Percentiles rank a stretch among this genome's conserved stretches.
These are phyloP conservation scores for Leccinum variabile DNA, from an alignment of 1,284 basidiomycete genomes.

Conservation along the genomic window DNA sequence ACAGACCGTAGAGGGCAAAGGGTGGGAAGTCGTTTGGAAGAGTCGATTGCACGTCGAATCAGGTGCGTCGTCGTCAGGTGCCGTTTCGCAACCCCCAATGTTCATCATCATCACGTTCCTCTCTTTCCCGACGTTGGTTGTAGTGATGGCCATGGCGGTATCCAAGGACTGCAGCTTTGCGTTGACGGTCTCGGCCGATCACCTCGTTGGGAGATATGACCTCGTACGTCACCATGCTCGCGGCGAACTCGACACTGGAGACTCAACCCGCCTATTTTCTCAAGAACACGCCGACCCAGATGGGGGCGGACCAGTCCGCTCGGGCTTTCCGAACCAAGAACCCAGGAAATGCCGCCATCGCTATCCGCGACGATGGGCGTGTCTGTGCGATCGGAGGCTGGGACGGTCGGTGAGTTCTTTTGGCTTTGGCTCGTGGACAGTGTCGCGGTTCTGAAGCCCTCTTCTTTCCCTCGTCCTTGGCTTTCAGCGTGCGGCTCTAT, in stretches of 20 bases:
- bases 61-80: conserved; percentile 45
- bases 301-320: conserved; percentile 18
- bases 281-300: conserved; percentile 14
- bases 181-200: conserved; percentile 42
- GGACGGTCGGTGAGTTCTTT: conserved; percentile 74
- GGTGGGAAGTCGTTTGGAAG: conserved; percentile 74
- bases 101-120: too few relatives aligned
- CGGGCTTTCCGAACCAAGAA: conserved; percentile 64
- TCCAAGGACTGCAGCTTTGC: conserved; percentile 36
- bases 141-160: neutral
- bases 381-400: conserved; percentile 85
- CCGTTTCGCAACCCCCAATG: neutral
- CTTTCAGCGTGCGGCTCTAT: conserved; percentile 69
- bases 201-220: conserved; percentile 66
- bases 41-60: conserved; percentile 76
- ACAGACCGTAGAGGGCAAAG: conserved; percentile 65
- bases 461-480: neutral
- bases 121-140: neutral
- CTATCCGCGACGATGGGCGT: conserved; percentile 70
- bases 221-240: conserved; percentile 38
- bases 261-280: neutral
- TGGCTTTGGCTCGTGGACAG: neutral
- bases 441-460: neutral
- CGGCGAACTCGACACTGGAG: neutral
- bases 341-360: conserved; percentile 72